Evolutionary conservation across 345 rosid species (phyloP).

Genomic region (Eucalyptus pauciflora): DNA sequence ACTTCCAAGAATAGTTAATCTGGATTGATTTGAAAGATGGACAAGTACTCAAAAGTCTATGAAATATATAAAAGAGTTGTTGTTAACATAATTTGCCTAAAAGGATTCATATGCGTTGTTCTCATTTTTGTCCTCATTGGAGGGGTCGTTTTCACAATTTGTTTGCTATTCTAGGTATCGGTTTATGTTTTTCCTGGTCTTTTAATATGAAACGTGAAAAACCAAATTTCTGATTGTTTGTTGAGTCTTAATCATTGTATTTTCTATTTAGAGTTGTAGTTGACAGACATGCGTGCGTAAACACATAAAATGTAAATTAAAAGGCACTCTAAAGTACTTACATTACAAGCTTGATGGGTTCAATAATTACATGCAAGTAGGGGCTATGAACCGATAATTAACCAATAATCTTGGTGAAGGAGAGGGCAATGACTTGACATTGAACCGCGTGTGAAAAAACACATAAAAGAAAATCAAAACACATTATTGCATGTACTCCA

Average conservation of each 20-base stretch:
- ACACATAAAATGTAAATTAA: not conserved
- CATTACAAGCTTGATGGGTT: not conserved
- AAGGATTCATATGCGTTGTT: no score
- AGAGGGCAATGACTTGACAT: not conserved
- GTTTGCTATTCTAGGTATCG: no score
- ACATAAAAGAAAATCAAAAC: no score
- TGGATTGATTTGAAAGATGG: no score
- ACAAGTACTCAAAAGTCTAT: no score
- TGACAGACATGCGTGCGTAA: not conserved
- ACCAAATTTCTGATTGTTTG: not conserved
- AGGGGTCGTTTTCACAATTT: no score
- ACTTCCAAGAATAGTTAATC: no score
- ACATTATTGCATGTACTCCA: not conserved
- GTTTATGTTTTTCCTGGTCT: not conserved
- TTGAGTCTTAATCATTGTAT: not conserved
- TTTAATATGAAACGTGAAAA: not conserved
- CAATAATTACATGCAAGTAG: not conserved
- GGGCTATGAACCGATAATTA: not conserved
- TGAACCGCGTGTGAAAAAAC: not conserved
- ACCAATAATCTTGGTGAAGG: not conserved
- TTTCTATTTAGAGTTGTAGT: not conserved
- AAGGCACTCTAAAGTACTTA: not conserved
- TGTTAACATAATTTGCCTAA: no score
- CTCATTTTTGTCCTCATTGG: no score
- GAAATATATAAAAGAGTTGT: no score